phyloP scores from a whole-genome alignment of 441 rosid genomes.

The Pelargonium myrrhifolium region DNA sequence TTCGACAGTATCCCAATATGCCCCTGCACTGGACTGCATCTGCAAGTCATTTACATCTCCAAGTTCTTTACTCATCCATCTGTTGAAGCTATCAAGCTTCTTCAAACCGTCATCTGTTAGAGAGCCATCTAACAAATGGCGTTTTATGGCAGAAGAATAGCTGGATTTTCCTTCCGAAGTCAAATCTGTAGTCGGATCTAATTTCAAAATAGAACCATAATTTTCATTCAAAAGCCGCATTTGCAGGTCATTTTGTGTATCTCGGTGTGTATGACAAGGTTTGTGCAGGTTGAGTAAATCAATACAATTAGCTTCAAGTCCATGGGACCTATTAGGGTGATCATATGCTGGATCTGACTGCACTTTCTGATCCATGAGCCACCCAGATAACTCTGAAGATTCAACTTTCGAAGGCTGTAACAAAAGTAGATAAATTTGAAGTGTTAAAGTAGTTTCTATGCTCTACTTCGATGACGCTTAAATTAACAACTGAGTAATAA shows the following conservation, averaged over 20 bases:
- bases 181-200: slow-evolving; percentile 27
- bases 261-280: slow-evolving; percentile 17
- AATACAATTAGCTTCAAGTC: slow-evolving; percentile 25
- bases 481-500: too few species aligned
- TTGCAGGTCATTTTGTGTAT: slow-evolving; percentile 17
- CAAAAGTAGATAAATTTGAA: slow-evolving; percentile 5
- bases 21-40: slow-evolving; percentile 42
- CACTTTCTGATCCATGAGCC: slow-evolving; percentile 34
- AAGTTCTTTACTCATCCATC: slow-evolving; percentile 92
- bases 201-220: slow-evolving; percentile 18
- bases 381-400: slow-evolving; percentile 24
- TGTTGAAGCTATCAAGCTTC: slow-evolving; percentile 84
- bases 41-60: slow-evolving; percentile 67
- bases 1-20: slow-evolving; percentile 63
- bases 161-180: slow-evolving; percentile 41
- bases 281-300: slow-evolving; percentile 20
- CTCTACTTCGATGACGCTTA: neutral
- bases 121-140: slow-evolving; percentile 39
- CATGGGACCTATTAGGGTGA: slow-evolving; percentile 26
- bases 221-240: slow-evolving; percentile 30
- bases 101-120: slow-evolving; percentile 54
- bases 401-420: slow-evolving; percentile 28
- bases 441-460: neutral
- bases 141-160: slow-evolving; percentile 38
- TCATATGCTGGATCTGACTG: slow-evolving; percentile 32